Evolutionary conservation across 2,329 filamentous ascomycete species (phyloP).

Genomic region (Exophiala mesophila): DNA sequence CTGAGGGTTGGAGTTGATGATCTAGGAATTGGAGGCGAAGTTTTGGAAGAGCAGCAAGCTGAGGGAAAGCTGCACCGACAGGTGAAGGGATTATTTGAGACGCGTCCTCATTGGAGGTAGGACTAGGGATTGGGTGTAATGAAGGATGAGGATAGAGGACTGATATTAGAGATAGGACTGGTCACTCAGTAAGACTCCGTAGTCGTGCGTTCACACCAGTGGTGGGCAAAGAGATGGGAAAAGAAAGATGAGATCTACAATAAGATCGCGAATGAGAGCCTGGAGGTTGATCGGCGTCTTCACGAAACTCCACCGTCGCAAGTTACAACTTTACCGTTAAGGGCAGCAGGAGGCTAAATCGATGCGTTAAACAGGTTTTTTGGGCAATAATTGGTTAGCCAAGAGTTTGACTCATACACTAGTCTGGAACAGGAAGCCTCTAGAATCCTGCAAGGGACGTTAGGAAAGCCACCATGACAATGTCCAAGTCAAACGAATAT

Average conservation of each 20-base stretch:
- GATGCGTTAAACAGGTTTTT: too few species aligned
- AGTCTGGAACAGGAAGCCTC: too few species aligned
- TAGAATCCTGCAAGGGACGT: not conserved
- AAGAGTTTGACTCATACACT: too few species aligned
- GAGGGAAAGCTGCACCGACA: conserved; percentile 28
- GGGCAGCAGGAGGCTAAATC: conserved; percentile 2
- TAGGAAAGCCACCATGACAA: too few species aligned
- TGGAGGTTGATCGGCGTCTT: conserved; percentile 7
- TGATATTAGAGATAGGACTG: too few species aligned
- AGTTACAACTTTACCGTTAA: too few species aligned
- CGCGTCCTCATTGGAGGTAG: conserved; percentile 15
- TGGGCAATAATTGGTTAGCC: too few species aligned
- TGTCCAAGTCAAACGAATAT: too few species aligned
- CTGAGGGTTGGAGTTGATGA: not conserved
- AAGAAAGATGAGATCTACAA: conserved; percentile 4
- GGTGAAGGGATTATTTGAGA: conserved; percentile 32
- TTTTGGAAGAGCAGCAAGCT: conserved; percentile 3
- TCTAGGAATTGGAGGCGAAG: not conserved
- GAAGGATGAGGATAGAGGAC: not conserved
- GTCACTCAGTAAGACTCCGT: too few species aligned
- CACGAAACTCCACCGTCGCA: conserved; percentile 11
- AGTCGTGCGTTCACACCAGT: too few species aligned
- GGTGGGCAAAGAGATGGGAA: conserved; percentile 1
- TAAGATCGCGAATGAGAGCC: conserved; percentile 1
- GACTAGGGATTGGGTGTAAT: not conserved